Evolutionary conservation across 2,329 filamentous ascomycete species (phyloP).

Genomic region (Colletotrichum sp.): DNA sequence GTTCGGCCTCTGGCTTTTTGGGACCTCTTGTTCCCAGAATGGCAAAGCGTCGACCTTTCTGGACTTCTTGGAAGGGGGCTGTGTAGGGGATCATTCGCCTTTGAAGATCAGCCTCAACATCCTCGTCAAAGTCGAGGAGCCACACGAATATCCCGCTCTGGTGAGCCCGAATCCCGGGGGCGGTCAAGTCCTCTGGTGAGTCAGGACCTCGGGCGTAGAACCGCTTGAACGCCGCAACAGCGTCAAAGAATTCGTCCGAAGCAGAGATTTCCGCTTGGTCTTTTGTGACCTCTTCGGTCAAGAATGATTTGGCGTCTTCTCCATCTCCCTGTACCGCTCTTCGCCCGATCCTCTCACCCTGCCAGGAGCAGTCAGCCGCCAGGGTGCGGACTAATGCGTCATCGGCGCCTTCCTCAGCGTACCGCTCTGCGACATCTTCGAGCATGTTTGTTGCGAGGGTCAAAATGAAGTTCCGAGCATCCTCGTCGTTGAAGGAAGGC

Average conservation of each 20-base stretch:
- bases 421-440: background rate
- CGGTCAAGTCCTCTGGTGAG: background rate
- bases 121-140: slow-evolving; percentile 1
- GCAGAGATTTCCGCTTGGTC: background rate
- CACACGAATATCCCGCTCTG: background rate
- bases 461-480: background rate
- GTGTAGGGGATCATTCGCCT: background rate
- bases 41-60: background rate
- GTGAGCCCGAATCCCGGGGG: background rate
- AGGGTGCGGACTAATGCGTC: background rate
- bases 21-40: background rate
- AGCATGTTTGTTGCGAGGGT: background rate
- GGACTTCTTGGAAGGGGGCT: slow-evolving; percentile 1
- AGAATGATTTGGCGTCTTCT: background rate
- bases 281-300: background rate
- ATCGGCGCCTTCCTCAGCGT: background rate
- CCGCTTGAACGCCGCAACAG: background rate
- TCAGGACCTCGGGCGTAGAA: background rate
- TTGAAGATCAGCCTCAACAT: background rate
- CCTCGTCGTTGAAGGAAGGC: slow-evolving; percentile 1
- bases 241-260: background rate
- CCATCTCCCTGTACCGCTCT: background rate
- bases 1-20: background rate
- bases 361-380: background rate
- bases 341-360: background rate